Percentiles rank a stretch among this genome's conserved stretches.
phyloP scores from a whole-genome alignment of 179 eudicot species.

The Corrigiola litoralis region DNA sequence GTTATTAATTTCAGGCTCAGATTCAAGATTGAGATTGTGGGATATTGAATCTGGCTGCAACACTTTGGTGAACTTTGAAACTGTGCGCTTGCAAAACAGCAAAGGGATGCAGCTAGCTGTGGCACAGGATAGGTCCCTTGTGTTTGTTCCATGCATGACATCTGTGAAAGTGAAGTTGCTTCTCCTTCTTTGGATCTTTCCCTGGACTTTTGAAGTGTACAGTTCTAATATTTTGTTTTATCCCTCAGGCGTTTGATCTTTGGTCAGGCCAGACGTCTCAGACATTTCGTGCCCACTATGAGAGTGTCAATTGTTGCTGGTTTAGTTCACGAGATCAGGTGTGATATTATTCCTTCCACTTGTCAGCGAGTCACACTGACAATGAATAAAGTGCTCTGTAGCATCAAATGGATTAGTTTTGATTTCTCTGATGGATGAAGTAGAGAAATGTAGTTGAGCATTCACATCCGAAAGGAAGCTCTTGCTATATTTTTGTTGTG shows the following conservation, averaged over 20 bases:
- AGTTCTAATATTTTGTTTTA: neutral
- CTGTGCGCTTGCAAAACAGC: conserved; percentile 69
- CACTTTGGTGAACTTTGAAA: conserved; percentile 86
- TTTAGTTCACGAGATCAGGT: conserved; percentile 79
- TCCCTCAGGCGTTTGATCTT: conserved; percentile 66
- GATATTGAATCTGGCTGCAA: conserved; percentile 90
- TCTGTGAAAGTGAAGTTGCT: conserved; percentile 55
- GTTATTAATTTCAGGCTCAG: conserved; percentile 64
- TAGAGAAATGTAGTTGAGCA: neutral
- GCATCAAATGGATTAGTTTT: too few species aligned
- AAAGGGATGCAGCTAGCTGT: conserved; percentile 77
- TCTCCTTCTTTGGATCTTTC: conserved; percentile 3
- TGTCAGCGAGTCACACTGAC: neutral
- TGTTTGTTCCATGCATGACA: conserved; percentile 91
- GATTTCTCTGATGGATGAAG: too few species aligned
- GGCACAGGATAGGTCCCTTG: conserved; percentile 66
- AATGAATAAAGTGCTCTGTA: neutral
- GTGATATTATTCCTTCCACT: conserved; percentile 1
- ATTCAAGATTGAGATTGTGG: conserved; percentile 94
- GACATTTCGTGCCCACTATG: conserved; percentile 80
- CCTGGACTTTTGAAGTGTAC: neutral
- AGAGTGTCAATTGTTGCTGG: conserved; percentile 81
- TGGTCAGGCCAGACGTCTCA: conserved; percentile 76
- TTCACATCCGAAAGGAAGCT: neutral
- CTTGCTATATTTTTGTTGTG: too few species aligned